These are phyloP conservation scores for Alloteropsis semialata DNA, from an alignment of 176 grass and related monocot genomes.

Conservation along the genomic window DNA sequence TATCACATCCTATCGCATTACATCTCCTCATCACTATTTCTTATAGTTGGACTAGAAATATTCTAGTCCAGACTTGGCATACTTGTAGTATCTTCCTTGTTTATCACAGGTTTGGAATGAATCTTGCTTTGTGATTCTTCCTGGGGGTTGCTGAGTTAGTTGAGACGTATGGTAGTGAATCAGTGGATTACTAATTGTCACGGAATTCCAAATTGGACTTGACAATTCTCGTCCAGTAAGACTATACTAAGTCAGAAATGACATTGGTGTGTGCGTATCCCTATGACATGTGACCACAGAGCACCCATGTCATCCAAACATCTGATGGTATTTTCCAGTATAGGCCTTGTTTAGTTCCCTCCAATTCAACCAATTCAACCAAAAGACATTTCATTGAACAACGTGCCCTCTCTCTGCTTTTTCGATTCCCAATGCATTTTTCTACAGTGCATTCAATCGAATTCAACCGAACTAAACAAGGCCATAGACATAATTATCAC, in stretches of 20 bases:
- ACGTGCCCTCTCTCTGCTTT: no score
- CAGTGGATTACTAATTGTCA: neutral
- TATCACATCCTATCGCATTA: neutral
- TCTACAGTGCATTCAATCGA: no score
- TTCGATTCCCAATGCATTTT: no score
- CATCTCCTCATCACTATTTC: neutral
- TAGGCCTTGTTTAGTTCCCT: no score
- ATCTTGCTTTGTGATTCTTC: constrained; percentile 14
- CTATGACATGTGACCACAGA: neutral
- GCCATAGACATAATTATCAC: neutral
- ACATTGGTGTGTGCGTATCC: neutral
- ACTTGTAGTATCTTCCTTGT: constrained; percentile 20
- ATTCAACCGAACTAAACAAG: no score
- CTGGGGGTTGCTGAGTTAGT: neutral
- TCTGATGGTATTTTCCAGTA: neutral
- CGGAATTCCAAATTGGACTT: neutral
- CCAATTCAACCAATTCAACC: no score
- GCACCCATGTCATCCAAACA: neutral
- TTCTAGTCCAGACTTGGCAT: neutral
- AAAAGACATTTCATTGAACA: no score
- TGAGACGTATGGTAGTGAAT: neutral
- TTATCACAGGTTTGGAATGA: constrained; percentile 10
- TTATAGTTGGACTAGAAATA: constrained; percentile 6
- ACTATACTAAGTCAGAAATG: neutral
- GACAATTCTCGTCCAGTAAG: neutral